phyloP scores from a whole-genome alignment of 2,329 filamentous ascomycete species.

The Colletotrichum orbiculare region DNA sequence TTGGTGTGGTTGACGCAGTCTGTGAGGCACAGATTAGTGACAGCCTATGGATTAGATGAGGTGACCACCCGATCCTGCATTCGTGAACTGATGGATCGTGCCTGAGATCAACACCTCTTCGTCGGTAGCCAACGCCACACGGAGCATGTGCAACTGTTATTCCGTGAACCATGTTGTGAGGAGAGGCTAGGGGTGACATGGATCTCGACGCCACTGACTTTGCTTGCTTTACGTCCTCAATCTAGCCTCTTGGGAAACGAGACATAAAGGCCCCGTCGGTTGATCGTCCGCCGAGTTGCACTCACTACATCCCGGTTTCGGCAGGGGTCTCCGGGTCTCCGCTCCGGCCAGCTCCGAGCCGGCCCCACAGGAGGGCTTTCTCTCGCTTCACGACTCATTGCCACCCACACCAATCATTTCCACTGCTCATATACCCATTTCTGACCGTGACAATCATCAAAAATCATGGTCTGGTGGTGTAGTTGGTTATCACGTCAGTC shows the following conservation, averaged over 20 bases:
- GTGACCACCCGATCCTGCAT: background rate
- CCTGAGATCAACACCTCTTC: background rate
- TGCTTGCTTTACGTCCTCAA: background rate
- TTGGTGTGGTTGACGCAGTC: background rate
- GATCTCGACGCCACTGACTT: too few relatives aligned
- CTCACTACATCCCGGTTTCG: background rate
- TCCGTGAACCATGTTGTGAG: constrained; percentile 14
- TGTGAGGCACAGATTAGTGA: background rate
- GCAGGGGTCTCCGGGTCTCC: background rate
- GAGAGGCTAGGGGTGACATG: background rate
- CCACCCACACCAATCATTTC: background rate
- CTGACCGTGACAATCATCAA: background rate
- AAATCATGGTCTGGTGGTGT: constrained; percentile 41
- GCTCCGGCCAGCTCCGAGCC: background rate
- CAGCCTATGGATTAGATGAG: background rate
- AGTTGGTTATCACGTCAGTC: constrained; percentile 62
- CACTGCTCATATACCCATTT: background rate
- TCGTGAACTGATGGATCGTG: background rate
- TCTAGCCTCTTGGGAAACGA: background rate
- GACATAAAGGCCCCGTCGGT: too few relatives aligned
- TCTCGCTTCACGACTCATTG: constrained; percentile 15
- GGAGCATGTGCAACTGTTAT: constrained; percentile 5
- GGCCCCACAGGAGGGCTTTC: constrained; percentile 17
- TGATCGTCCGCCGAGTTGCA: too few relatives aligned
- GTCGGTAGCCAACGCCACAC: constrained; percentile 7